Evolutionary conservation across 768 basidiomycete genomes (phyloP), one percentile per base, ranked within the genome.

Genomic region (Cyclocybe aegerita): DNA sequence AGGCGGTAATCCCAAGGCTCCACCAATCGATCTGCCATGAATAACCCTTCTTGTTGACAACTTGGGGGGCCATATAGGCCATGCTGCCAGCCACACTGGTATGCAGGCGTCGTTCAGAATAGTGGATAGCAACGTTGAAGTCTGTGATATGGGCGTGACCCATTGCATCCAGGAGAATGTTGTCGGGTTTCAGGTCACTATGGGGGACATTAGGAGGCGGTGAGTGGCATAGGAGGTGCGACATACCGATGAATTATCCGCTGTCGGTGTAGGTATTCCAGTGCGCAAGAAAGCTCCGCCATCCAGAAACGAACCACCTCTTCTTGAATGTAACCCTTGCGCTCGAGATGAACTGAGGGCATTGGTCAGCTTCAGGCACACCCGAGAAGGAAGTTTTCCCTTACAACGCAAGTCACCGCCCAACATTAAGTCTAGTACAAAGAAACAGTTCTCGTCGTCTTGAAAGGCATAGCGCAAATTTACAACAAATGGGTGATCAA

Each of bases 11-110:
- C 30, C 95, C 95, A 14, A 98, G 76, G 63, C 91, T 93, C 95
- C 95, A 98, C 89, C 92, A 97, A 65, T 98, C 95, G 43, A 92
- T 81, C 43, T 85, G 85, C 80, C 91, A 94, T 3, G 89, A 88
- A 68, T 99, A 99, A 11, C 97, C 97, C 62, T 85, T 87, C 62
- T 90, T 86, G 45, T 81, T 83, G 39, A 98, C 78, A n/a, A 99
- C 88, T 67, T 99, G 93, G 0, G 96, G 95, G 8, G 95, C 95
- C 97, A 99, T 99, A 72, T 99, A 99, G 0, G 97, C 96, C 93
- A 99, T 95, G 62, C 91, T 94, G 3, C 97, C 97, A 6, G 97
- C 96, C 11, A 99, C 90, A 52, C 91, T 93, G 0, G 91, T 93
- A 68, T 98, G 87, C 53, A 89, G 62, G 33, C 95, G 81, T 46